Percentiles rank a stretch among this genome's conserved stretches.
phyloP scores from a whole-genome alignment of 2,329 filamentous ascomycete species.

The Tolypocladium cylindrosporum region DNA sequence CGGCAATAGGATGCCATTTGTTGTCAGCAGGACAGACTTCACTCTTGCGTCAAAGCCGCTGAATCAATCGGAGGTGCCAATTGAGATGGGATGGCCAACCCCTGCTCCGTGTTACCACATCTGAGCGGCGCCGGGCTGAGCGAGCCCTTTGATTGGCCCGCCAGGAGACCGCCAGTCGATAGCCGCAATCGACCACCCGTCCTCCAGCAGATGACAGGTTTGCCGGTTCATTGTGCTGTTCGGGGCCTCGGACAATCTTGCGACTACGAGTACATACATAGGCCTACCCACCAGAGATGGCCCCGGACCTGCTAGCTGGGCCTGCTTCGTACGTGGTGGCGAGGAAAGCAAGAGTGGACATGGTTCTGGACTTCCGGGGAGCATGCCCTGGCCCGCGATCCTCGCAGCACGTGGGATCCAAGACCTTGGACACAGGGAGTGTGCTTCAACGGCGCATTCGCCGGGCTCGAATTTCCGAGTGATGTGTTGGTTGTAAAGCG shows the following conservation, averaged over 20 bases:
- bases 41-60: not conserved
- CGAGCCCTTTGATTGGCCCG: not conserved
- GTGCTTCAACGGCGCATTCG: not conserved
- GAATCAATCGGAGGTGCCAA: not conserved
- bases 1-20: not conserved
- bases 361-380: not conserved
- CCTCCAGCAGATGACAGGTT: not conserved
- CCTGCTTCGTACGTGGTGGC: not conserved
- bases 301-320: not conserved
- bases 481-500: not conserved
- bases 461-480: not conserved
- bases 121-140: not conserved
- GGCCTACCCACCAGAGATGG: too few species aligned
- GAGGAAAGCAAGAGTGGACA: not conserved
- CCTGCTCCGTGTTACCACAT: not conserved
- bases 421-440: not conserved
- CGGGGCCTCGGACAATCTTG: not conserved
- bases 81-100: not conserved
- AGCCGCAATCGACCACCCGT: not conserved
- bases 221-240: not conserved
- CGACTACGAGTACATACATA: too few species aligned
- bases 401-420: not conserved
- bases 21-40: not conserved
- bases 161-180: not conserved
- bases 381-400: not conserved